These are phyloP conservation scores for Fagus sylvatica DNA, from an alignment of 306 rosid species.

Conservation along the genomic window DNA sequence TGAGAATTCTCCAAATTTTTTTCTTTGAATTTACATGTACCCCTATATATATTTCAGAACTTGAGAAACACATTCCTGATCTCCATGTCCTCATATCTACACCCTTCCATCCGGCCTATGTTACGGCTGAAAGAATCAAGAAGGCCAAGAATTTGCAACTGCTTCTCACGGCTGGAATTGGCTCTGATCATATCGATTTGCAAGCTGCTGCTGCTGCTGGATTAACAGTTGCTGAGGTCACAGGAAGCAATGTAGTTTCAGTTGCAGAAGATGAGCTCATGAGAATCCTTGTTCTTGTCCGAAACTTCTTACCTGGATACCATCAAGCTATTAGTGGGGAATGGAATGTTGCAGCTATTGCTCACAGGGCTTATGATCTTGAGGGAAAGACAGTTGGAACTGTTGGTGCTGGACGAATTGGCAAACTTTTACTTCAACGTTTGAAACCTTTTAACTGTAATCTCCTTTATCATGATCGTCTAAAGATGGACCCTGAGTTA, in stretches of 20 bases:
- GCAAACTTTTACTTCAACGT: conserved; percentile 85
- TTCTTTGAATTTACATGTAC: not conserved
- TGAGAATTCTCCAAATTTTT: not conserved
- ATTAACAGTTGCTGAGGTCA: conserved; percentile 92
- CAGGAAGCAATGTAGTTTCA: conserved; percentile 88
- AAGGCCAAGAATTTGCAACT: conserved; percentile 87
- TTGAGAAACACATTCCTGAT: conserved; percentile 84
- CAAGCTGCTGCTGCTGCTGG: conserved; percentile 95
- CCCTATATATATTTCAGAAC: conserved; percentile 45
- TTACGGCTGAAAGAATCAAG: conserved; percentile 86
- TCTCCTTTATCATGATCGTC: conserved; percentile 84
- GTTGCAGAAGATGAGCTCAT: conserved; percentile 96
- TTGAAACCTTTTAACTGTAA: conserved; percentile 87
- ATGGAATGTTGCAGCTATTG: conserved; percentile 95
- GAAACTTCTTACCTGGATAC: conserved; percentile 86
- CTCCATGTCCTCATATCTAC: conserved; percentile 88
- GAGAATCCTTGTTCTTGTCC: conserved; percentile 83
- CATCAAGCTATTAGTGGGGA: conserved; percentile 75
- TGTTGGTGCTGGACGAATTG: conserved; percentile 85
- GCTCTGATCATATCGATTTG: conserved; percentile 91
- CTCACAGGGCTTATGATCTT: conserved; percentile 89
- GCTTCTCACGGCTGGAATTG: conserved; percentile 90
- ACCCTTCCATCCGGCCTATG: conserved; percentile 97
- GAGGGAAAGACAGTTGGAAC: conserved; percentile 94
- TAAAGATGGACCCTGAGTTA: conserved; percentile 66